Conservation (phyloP, 1,139 yeast species). For the Pichia terricola region DNA sequence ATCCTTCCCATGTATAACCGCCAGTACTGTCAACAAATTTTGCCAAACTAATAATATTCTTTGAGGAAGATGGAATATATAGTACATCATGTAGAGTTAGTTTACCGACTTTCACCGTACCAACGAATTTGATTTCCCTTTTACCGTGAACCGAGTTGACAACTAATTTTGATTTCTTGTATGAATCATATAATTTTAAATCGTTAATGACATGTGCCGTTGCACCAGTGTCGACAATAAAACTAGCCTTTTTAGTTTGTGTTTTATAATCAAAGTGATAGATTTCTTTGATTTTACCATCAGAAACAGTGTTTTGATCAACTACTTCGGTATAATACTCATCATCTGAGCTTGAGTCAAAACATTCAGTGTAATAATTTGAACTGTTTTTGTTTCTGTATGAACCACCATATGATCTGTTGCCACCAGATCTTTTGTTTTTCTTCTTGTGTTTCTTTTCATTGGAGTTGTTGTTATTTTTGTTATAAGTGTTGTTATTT, state of each 20-base stretch:
- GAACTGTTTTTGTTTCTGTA: not conserved
- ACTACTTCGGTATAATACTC: no score
- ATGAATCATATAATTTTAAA: not conserved
- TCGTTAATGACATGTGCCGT: conserved; percentile 1
- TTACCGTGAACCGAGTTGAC: not conserved
- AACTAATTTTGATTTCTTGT: not conserved
- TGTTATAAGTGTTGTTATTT: not conserved
- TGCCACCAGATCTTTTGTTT: not conserved
- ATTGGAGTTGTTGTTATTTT: not conserved
- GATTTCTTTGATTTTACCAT: not conserved
- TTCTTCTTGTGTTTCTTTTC: not conserved
- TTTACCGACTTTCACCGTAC: no score
- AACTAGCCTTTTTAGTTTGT: not conserved
- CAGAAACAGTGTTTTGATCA: not conserved
- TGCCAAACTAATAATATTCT: no score
- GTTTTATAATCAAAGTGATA: not conserved
- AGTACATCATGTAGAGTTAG: no score
- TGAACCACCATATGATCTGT: not conserved
- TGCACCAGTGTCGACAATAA: conserved; percentile 1
- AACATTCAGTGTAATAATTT: no score
- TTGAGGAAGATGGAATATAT: no score
- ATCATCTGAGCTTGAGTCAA: no score
- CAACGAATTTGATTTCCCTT: no score
- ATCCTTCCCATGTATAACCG: no score
- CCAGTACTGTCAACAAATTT: no score